A percentile compares a stretch with the other conserved stretches of the same genome.
phyloP scores from a whole-genome alignment of 768 basidiomycete species.

The Amanita molliuscula region DNA sequence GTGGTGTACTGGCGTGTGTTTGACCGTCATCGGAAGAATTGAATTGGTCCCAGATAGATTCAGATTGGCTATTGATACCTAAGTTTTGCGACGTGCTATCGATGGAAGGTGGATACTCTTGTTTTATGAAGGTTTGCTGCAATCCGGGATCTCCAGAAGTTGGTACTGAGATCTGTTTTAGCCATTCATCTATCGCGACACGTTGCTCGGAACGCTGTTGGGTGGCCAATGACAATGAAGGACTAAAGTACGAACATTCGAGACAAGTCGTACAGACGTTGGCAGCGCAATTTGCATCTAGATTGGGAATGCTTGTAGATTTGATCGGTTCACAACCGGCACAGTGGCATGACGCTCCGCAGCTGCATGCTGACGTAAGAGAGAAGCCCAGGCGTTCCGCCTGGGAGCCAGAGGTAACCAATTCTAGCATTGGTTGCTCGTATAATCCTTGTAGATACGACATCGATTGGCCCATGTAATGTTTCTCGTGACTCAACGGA shows the following conservation, averaged over 20 bases:
- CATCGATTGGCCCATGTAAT: slow-evolving; percentile 15
- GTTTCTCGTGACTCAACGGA: slow-evolving; percentile 9
- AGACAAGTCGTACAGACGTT: slow-evolving; percentile 37
- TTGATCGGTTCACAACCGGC: slow-evolving; percentile 47
- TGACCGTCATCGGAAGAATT: slow-evolving; percentile 3
- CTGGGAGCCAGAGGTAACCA: slow-evolving; percentile 14
- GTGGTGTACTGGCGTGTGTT: slow-evolving; percentile 5
- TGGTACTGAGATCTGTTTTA: slow-evolving; percentile 35
- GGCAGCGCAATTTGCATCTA: slow-evolving; percentile 26
- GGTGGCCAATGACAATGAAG: slow-evolving; percentile 28
- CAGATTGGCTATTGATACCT: background rate
- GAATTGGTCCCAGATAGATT: background rate
- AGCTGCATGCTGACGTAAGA: slow-evolving; percentile 45
- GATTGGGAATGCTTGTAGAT: slow-evolving; percentile 22
- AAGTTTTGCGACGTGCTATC: background rate
- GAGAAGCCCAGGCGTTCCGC: slow-evolving; percentile 9
- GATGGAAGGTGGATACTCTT: background rate
- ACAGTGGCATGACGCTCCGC: slow-evolving; percentile 54
- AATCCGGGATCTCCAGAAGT: background rate
- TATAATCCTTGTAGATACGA: slow-evolving; percentile 15
- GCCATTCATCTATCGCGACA: slow-evolving; percentile 53
- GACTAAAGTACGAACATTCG: slow-evolving; percentile 47
- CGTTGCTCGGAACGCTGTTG: slow-evolving; percentile 28
- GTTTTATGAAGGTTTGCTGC: background rate
- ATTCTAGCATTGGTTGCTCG: slow-evolving; percentile 23